Evolutionary conservation across 805 yeast species (phyloP).

Genomic region (Candida namnaoensis): DNA sequence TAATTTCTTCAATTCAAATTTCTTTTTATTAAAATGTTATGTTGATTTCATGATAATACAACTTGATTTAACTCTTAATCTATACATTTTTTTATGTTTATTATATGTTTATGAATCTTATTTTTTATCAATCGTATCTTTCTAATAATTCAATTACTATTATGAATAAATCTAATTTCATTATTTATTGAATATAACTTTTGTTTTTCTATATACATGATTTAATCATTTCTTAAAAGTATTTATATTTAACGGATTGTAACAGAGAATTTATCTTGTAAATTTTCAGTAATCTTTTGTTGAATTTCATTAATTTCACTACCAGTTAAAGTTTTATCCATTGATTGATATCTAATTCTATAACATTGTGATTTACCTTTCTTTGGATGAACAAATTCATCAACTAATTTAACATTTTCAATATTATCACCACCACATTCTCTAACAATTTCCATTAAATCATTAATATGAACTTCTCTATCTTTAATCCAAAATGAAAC

Average conservation of each 20-base stretch:
- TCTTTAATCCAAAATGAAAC: slow-evolving; percentile 77
- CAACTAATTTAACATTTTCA: slow-evolving; percentile 74
- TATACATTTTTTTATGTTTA: too few relatives aligned
- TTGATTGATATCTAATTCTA: slow-evolving; percentile 86
- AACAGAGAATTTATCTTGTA: slow-evolving; percentile 44
- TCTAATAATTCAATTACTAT: too few relatives aligned
- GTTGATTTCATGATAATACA: too few relatives aligned
- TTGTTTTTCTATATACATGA: too few relatives aligned
- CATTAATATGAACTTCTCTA: slow-evolving; percentile 61
- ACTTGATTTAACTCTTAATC: too few relatives aligned
- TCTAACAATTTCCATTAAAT: slow-evolving; percentile 89
- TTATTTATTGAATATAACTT: too few relatives aligned
- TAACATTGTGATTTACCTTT: slow-evolving; percentile 79
- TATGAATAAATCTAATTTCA: too few relatives aligned
- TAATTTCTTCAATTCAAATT: too few relatives aligned
- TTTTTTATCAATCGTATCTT: too few relatives aligned
- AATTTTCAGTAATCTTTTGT: slow-evolving; percentile 48
- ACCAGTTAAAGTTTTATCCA: slow-evolving; percentile 88
- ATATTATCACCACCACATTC: slow-evolving; percentile 79
- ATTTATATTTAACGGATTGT: slow-evolving; percentile 36
- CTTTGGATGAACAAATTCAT: slow-evolving; percentile 81
- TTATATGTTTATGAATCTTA: too few relatives aligned
- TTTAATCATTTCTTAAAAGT: too few relatives aligned
- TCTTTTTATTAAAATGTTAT: too few relatives aligned
- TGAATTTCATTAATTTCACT: slow-evolving; percentile 77